A percentile compares a stretch with the other conserved stretches of the same genome.
Evolutionary conservation across 441 rosid species (phyloP).

Genomic region (Populus hybrid): DNA sequence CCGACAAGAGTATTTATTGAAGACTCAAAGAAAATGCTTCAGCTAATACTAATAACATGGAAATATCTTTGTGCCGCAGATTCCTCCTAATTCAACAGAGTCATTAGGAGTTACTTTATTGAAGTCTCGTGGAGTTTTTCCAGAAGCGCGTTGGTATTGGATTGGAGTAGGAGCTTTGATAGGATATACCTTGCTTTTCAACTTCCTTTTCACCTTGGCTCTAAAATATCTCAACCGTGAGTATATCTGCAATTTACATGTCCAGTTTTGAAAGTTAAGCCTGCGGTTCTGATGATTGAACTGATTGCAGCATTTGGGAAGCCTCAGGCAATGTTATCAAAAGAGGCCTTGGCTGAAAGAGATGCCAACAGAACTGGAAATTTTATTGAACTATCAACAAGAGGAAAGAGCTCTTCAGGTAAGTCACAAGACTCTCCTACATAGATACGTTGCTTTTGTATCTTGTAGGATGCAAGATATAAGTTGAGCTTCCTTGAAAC

Average conservation of each 20-base stretch:
- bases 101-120: conserved; percentile 64
- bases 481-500: conserved; percentile 3
- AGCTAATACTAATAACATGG: neutral
- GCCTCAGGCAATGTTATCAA: conserved; percentile 49
- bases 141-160: conserved; percentile 82
- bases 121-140: conserved; percentile 61
- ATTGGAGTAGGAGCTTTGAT: conserved; percentile 64
- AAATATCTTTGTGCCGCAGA: conserved; percentile 31
- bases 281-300: conserved; percentile 14
- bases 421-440: neutral
- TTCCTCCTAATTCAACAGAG: conserved; percentile 45
- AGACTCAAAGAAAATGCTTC: neutral
- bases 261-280: conserved; percentile 3
- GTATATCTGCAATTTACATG: conserved; percentile 16
- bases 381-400: conserved; percentile 29
- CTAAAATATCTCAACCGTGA: conserved; percentile 66
- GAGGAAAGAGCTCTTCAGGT: conserved; percentile 25
- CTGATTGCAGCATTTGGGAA: conserved; percentile 53
- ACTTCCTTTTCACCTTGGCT: conserved; percentile 59
- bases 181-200: conserved; percentile 57
- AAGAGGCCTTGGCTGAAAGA: conserved; percentile 45
- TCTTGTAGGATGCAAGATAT: neutral
- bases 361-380: conserved; percentile 31
- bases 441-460: neutral
- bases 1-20: neutral